phyloP scores from a whole-genome alignment of 192 early-diverging fungal genomes.

The Phycomyces blakesleeanus region DNA sequence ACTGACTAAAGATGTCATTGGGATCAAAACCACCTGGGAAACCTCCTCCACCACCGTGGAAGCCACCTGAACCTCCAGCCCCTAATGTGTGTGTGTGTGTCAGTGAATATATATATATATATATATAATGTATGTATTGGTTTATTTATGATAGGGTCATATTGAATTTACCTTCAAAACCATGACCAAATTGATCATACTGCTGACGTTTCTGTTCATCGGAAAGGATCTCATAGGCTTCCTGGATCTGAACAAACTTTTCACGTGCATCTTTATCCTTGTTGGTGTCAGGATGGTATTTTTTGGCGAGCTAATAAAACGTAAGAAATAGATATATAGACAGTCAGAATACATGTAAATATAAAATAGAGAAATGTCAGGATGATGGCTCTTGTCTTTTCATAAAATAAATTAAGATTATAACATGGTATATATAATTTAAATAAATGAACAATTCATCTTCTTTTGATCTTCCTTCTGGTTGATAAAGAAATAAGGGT shows the following conservation, averaged over 20 bases:
- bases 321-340: too few relatives aligned
- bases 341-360: too few relatives aligned
- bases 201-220: conserved; percentile 87
- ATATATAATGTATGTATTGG: neutral
- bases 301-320: conserved; percentile 74
- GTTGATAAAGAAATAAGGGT: neutral
- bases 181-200: conserved; percentile 89
- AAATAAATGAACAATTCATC: neutral
- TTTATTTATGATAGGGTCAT: too few relatives aligned
- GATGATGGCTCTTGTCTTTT: too few relatives aligned
- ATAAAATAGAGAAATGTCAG: too few relatives aligned
- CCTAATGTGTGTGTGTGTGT: conserved; percentile 12
- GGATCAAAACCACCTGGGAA: conserved; percentile 59
- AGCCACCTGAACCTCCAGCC: conserved; percentile 49
- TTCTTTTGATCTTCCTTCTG: too few relatives aligned
- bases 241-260: conserved; percentile 95
- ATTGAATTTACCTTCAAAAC: conserved; percentile 12
- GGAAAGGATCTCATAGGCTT: conserved; percentile 92
- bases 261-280: conserved; percentile 88
- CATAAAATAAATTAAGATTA: too few relatives aligned
- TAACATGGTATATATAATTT: neutral
- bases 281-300: conserved; percentile 98
- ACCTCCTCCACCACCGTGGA: conserved; percentile 14
- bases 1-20: conserved; percentile 32
- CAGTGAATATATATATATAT: neutral